Base-by-base conservation (phyloP, 2,329 filamentous ascomycete genomes). In the Hansfordia pulvinata region DNA sequence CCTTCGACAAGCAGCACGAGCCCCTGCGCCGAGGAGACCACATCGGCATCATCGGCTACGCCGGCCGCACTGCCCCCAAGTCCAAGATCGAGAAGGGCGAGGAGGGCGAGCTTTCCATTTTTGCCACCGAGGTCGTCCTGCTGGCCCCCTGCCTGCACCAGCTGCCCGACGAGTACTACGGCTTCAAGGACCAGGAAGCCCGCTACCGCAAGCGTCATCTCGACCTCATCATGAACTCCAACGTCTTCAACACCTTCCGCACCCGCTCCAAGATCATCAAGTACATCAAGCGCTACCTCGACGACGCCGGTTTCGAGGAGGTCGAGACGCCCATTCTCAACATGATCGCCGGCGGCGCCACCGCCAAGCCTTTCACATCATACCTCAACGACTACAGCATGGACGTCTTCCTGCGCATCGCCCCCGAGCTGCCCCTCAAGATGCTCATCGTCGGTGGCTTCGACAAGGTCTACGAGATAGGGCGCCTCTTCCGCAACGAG, bases 261-360 rank as follows among this genome's bases (percentile, higher is more conserved):
- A 85, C 81, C 20, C 73, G 90, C 29, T 74, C 83, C 45, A 85
- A 83, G 69, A 86, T 96, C 46, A 73, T 93, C 48, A 75, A 71
- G 34, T 94, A 84, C 50, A 79, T 98, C 39, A 82, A 90, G 40
- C 69, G 72, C 43, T 98, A 78, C 65, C 83, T 98, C 41, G 82
- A 94, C 44, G 70, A 77, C 40, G 69, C 78, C 28, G 82, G 88
- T 43, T 98, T 98, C 53, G 65, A 85, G 30, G 86, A 94, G 52
- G 86, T 96, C 15, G 84, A 96, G 59, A 98, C 90, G 1, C 88
- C 90, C 5, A 94, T 96, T 73, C 86, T 98, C 70, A 92, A 93
- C 52, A 72, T 81, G 44, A 93, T 93, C 48, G 85, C 90, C 17
- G 92, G 90, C 41, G 90, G 90, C 49, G 90, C 90, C 18, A 96